Base-by-base conservation (phyloP, 164 flowering plant genomes). In the Aristolochia fimbriata region DNA sequence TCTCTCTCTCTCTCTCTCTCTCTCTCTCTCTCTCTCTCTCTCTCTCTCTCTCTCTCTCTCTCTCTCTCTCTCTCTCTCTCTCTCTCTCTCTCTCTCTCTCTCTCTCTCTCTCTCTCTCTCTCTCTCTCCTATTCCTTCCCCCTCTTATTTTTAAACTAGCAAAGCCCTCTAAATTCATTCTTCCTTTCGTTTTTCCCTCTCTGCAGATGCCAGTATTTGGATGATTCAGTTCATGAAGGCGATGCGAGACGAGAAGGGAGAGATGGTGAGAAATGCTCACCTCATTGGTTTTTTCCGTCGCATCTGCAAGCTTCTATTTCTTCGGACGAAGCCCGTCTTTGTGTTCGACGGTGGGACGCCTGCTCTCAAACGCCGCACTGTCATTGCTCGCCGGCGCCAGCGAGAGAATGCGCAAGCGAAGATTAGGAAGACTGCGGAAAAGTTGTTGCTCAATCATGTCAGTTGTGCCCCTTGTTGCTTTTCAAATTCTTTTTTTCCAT, bases 191-290 rank as follows among this genome's bases (percentile, higher is more conserved):
- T 48, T 14, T 27, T 54, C 37, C 47, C 13, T 64, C 2, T 58
- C 30, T 62, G 62, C 74, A 92, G 98, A 92, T 71, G 96, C 98
- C 60, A 92, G 98, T 64, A 92, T 92, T 59, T 92, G 98, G 98
- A 84, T 92, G 84, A 69, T 92, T 15, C 98, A 92, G 69, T 92
- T 92, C 62, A 87, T 92, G 88, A 92, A 92, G 77, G 96, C 98
- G 50, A 92, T 92, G 98, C 71, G 98, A 58, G 98, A 92, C 63
- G 98, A 92, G 66, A 83, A 71, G 63, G 98, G 98, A 11, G 97
- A 92, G 59, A 92, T 92, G 98, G 82, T 89, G 20, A 78, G 85
- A 57, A 87, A 92, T 62, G 98, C 92, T 21, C 98, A 93, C 60
- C 41, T 93, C 58, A 19, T 93, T 12, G 98, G 98, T 23, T 93